phyloP scores from a whole-genome alignment of 2,329 filamentous ascomycete genomes.

The Daldinia eschscholtzii region DNA sequence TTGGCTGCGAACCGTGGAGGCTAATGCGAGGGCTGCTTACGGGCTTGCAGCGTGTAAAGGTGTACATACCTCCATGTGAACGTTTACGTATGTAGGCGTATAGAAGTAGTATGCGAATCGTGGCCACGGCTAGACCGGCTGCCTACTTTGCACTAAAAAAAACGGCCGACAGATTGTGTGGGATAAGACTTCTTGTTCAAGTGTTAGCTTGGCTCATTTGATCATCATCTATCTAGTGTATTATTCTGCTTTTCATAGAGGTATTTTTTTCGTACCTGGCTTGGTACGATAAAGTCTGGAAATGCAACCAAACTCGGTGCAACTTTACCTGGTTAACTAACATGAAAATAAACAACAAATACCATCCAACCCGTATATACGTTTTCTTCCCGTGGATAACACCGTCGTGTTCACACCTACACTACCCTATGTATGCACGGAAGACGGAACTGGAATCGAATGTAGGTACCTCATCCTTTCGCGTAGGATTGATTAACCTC shows the following conservation, averaged over 20 bases:
- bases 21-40: slow-evolving; percentile 42
- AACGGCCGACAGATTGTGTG: slow-evolving; percentile 22
- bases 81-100: background rate
- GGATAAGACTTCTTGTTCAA: slow-evolving; percentile 8
- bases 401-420: background rate
- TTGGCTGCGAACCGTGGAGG: slow-evolving; percentile 40
- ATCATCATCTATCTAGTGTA: background rate
- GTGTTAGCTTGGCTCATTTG: slow-evolving; percentile 30
- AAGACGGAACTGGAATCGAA: background rate
- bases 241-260: slow-evolving; percentile 9
- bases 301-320: slow-evolving; percentile 1
- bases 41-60: slow-evolving; percentile 32
- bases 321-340: slow-evolving; percentile 6
- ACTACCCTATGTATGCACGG: background rate
- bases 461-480: background rate
- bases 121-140: slow-evolving; percentile 43
- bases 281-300: slow-evolving; percentile 9
- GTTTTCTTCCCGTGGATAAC: background rate
- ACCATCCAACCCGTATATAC: background rate
- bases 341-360: slow-evolving; percentile 8
- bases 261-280: slow-evolving; percentile 4
- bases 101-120: slow-evolving; percentile 29
- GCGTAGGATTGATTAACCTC: slow-evolving; percentile 31
- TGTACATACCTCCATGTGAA: background rate
- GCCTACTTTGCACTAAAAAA: slow-evolving; percentile 37